Conservation (phyloP, 257 asterid genomes). For the Solanum acaule region DNA sequence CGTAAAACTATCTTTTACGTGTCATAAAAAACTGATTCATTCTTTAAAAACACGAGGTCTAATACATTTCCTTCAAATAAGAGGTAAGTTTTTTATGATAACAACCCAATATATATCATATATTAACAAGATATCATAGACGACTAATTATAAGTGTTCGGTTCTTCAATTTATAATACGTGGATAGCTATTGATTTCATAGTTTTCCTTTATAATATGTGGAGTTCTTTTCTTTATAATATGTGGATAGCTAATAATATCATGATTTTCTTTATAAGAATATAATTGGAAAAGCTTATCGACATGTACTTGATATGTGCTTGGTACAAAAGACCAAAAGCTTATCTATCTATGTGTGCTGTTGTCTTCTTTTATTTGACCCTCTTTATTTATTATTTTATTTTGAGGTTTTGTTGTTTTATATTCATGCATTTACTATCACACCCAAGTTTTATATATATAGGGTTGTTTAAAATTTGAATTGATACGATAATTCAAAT, state of each 20-base stretch:
- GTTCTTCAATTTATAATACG: neutral
- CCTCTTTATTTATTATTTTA: neutral
- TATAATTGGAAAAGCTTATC: neutral
- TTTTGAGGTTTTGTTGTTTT: neutral
- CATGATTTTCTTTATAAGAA: neutral
- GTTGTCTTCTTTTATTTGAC: neutral
- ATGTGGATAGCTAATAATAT: neutral
- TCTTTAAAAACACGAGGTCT: too few species aligned
- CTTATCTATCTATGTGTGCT: neutral
- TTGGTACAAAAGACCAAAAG: neutral
- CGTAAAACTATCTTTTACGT: too few species aligned
- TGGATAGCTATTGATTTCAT: neutral
- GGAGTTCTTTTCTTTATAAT: neutral
- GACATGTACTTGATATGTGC: neutral
- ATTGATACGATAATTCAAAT: neutral
- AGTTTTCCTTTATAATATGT: neutral
- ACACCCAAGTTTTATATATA: neutral
- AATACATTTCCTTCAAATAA: too few species aligned
- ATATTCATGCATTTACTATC: neutral
- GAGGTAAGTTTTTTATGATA: neutral
- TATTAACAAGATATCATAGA: too few species aligned
- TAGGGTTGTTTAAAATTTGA: neutral
- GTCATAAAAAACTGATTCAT: neutral
- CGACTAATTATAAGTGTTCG: neutral
- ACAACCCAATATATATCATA: too few species aligned